A percentile compares a stretch with the other conserved stretches of the same genome.
Evolutionary conservation across 2,329 filamentous ascomycete genomes (phyloP).

Genomic region (Fusarium succisae): DNA sequence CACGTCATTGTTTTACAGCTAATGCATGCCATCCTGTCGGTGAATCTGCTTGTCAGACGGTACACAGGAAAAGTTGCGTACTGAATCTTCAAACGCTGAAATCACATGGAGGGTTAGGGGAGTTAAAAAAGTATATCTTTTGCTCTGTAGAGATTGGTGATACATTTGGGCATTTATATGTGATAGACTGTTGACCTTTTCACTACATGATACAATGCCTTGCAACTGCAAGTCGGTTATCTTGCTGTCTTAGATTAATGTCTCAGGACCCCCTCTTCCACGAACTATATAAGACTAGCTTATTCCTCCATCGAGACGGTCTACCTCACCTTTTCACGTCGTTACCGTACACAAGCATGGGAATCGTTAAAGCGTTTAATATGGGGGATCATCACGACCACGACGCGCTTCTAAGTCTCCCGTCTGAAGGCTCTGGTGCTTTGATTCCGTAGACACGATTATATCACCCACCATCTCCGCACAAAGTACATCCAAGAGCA

Average conservation of each 20-base stretch:
- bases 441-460: accelerated
- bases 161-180: not conserved
- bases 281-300: accelerated
- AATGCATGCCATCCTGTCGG: not conserved
- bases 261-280: not conserved
- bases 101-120: accelerated
- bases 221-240: not conserved
- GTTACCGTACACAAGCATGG: not conserved
- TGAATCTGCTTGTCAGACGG: too few relatives aligned
- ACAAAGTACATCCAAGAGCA: not conserved
- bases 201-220: not conserved
- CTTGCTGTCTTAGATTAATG: not conserved
- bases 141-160: not conserved
- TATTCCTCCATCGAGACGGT: not conserved
- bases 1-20: accelerated
- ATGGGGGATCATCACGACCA: too few relatives aligned
- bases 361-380: not conserved
- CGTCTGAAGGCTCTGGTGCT: accelerated
- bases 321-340: not conserved
- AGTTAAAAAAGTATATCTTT: too few relatives aligned
- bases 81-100: not conserved
- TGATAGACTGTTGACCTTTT: not conserved
- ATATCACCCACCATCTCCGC: not conserved
- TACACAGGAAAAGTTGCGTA: too few relatives aligned
- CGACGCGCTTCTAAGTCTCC: accelerated